Evolutionary conservation across 1,139 yeast genomes (phyloP).

Genomic region (Taphrina deformans): DNA sequence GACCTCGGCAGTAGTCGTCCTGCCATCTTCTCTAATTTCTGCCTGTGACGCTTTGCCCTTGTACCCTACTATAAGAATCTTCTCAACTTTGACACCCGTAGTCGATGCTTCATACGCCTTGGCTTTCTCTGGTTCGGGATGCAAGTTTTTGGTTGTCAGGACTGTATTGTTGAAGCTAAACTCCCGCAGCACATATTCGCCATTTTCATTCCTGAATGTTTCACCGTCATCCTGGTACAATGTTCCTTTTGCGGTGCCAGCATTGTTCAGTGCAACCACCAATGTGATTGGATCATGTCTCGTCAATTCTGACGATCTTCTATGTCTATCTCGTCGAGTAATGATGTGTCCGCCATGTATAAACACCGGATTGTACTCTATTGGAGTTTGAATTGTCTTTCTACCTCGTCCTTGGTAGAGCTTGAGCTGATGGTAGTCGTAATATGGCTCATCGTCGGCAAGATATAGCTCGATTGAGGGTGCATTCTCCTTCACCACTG

Average conservation of each 20-base stretch:
- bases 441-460: constrained; percentile 59
- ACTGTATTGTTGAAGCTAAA: constrained; percentile 40
- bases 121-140: constrained; percentile 37
- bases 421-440: constrained; percentile 60
- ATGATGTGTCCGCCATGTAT: constrained; percentile 77
- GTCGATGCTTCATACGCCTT: constrained; percentile 43
- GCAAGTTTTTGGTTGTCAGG: constrained; percentile 38
- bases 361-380: constrained; percentile 69
- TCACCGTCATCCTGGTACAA: constrained; percentile 85
- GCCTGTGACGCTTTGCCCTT: constrained; percentile 35
- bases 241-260: constrained; percentile 58
- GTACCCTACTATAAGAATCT: constrained; percentile 57
- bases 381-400: constrained; percentile 52
- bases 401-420: constrained; percentile 48
- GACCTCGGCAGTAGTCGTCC: constrained; percentile 48
- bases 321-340: constrained; percentile 65
- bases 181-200: constrained; percentile 51
- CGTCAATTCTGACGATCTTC: constrained; percentile 81
- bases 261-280: constrained; percentile 58
- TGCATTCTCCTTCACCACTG: constrained; percentile 65
- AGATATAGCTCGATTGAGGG: constrained; percentile 53
- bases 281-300: constrained; percentile 78
- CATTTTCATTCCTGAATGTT: constrained; percentile 58
- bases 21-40: constrained; percentile 47
- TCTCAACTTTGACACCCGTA: constrained; percentile 54